Evolutionary conservation across 2,329 filamentous ascomycete genomes (phyloP).

Genomic region (Teratosphaeria pseudoeucalypti): DNA sequence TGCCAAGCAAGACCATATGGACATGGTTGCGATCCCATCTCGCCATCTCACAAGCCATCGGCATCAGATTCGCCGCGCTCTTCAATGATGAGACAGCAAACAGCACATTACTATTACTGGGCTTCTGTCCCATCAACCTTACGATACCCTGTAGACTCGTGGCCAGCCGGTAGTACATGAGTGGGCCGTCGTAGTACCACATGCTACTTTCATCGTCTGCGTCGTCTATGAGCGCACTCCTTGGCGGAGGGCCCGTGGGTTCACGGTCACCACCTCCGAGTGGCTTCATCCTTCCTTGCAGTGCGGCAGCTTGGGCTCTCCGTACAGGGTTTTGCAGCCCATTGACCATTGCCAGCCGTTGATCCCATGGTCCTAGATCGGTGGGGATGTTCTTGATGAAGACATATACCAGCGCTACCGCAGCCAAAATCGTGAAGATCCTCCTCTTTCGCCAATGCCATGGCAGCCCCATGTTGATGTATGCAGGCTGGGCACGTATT

Average conservation of each 20-base stretch:
- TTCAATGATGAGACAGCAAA: conserved; percentile 67
- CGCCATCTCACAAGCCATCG: conserved; percentile 81
- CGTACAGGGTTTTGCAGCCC: not conserved
- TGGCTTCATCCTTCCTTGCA: not conserved
- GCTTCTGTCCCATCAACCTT: conserved; percentile 41
- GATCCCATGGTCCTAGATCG: conserved; percentile 27
- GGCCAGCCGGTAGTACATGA: conserved; percentile 58
- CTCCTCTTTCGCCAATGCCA: conserved; percentile 41
- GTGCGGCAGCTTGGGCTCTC: not conserved
- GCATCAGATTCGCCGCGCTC: conserved; percentile 63
- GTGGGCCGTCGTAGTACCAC: conserved; percentile 55
- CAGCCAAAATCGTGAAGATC: conserved; percentile 28
- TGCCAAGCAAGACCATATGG: conserved; percentile 70
- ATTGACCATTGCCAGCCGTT: not conserved
- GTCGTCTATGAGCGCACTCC: conserved; percentile 5
- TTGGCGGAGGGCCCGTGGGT: conserved; percentile 12
- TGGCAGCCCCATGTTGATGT: conserved; percentile 34
- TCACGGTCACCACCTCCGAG: not conserved
- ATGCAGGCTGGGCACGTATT: conserved; percentile 34
- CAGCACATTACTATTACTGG: conserved; percentile 58
- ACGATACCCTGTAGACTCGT: conserved; percentile 51
- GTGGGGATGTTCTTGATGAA: conserved; percentile 55
- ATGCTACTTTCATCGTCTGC: conserved; percentile 6
- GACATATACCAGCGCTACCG: conserved; percentile 48
- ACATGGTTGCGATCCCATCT: conserved; percentile 58